These are phyloP conservation scores for Dothideomycetes sp. DNA, from an alignment of 2,329 filamentous ascomycete genomes.

Conservation along the genomic window DNA sequence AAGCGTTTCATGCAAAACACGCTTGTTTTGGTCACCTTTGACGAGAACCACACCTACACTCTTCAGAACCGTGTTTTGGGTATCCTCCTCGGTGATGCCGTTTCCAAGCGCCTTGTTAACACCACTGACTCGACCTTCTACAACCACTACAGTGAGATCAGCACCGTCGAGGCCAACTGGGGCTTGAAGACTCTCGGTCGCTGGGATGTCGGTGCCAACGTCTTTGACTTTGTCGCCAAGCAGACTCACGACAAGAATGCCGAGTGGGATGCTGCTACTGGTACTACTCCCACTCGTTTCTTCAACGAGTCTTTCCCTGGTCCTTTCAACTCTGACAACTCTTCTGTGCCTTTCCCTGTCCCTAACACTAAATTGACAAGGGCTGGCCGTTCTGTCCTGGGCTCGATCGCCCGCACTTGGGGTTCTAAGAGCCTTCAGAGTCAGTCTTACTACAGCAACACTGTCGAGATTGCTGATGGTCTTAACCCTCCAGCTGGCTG, in stretches of 20 bases:
- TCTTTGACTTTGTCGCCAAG: slow-evolving; percentile 31
- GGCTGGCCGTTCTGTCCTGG: slow-evolving; percentile 24
- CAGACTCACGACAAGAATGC: slow-evolving; percentile 27
- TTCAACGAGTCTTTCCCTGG: slow-evolving; percentile 27
- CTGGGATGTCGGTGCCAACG: slow-evolving; percentile 40
- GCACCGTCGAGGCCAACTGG: slow-evolving; percentile 40
- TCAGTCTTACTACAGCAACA: slow-evolving; percentile 23
- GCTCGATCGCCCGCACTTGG: slow-evolving; percentile 22
- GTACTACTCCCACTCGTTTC: slow-evolving; percentile 21
- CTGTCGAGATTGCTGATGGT: slow-evolving; percentile 26
- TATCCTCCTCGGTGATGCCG: slow-evolving; percentile 65
- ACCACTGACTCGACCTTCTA: slow-evolving; percentile 57
- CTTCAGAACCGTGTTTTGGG: slow-evolving; percentile 59
- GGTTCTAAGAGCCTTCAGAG: slow-evolving; percentile 6
- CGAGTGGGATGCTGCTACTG: slow-evolving; percentile 21
- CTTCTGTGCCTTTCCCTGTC: slow-evolving; percentile 20
- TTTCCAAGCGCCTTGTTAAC: slow-evolving; percentile 55
- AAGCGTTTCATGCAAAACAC: slow-evolving; percentile 66
- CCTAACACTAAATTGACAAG: slow-evolving; percentile 24
- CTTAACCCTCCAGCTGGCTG: slow-evolving; percentile 26
- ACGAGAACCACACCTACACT: slow-evolving; percentile 64
- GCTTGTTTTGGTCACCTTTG: slow-evolving; percentile 66
- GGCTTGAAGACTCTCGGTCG: slow-evolving; percentile 36
- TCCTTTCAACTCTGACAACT: slow-evolving; percentile 24
- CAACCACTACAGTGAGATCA: slow-evolving; percentile 39